Percentiles rank a stretch among this genome's conserved stretches.
These are phyloP conservation scores for Soucietia sequanensis DNA, from an alignment of 805 yeast species.

Conservation along the genomic window DNA sequence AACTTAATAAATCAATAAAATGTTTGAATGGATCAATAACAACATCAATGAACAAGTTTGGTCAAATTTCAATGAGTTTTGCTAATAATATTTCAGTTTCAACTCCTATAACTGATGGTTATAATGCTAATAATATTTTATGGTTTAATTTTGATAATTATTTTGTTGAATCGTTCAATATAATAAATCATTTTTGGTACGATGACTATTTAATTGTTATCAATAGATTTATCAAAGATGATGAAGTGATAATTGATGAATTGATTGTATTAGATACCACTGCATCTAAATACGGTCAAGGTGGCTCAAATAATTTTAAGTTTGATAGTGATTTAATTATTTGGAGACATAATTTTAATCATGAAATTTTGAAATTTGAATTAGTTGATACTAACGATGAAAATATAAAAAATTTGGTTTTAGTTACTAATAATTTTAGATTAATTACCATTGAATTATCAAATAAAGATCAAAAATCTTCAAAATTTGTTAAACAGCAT, in stretches of 20 bases:
- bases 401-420: slow-evolving; percentile 12
- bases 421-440: slow-evolving; percentile 29
- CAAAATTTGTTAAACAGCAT: slow-evolving; percentile 11
- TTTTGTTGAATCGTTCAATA: slow-evolving; percentile 29
- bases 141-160: slow-evolving; percentile 41
- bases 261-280: slow-evolving; percentile 32
- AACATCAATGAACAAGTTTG: slow-evolving; percentile 16
- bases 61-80: slow-evolving; percentile 29
- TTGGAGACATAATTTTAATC: slow-evolving; percentile 37
- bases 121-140: slow-evolving; percentile 29
- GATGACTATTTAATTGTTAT: slow-evolving; percentile 32
- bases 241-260: slow-evolving; percentile 28
- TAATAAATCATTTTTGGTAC: slow-evolving; percentile 35
- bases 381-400: slow-evolving; percentile 8
- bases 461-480: slow-evolving; percentile 6
- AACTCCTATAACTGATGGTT: slow-evolving; percentile 24
- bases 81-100: slow-evolving; percentile 28
- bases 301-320: slow-evolving; percentile 26
- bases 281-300: slow-evolving; percentile 30
- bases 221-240: slow-evolving; percentile 22
- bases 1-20: slow-evolving; percentile 11
- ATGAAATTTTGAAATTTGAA: slow-evolving; percentile 18
- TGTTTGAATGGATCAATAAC: slow-evolving; percentile 20
- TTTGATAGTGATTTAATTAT: slow-evolving; percentile 39
- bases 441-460: slow-evolving; percentile 26